phyloP scores from a whole-genome alignment of 2,329 filamentous ascomycete species.

The Ceratocystis huliohia region DNA sequence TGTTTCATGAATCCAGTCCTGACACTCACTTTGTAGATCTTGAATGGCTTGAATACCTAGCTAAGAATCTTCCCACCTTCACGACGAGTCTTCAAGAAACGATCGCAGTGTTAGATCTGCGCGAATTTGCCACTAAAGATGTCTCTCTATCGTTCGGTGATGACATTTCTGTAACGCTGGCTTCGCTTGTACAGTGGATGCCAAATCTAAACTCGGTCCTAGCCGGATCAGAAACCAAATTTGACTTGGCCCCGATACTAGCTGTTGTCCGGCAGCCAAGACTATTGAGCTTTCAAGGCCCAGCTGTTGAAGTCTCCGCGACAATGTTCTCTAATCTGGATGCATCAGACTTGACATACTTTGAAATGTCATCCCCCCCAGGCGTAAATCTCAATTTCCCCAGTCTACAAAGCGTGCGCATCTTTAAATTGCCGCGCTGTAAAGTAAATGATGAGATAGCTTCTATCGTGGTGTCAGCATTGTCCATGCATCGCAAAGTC shows the following conservation, averaged over 20 bases:
- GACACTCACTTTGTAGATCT: constrained; percentile 9
- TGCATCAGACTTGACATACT: constrained; percentile 33
- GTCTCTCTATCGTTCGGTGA: constrained; percentile 6
- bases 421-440: constrained; percentile 39
- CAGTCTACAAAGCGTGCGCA: constrained; percentile 36
- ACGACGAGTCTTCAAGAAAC: constrained; percentile 9
- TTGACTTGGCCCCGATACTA: constrained; percentile 13
- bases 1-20: not conserved
- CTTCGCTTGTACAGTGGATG: constrained; percentile 11
- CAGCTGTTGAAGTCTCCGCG: not conserved
- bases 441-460: constrained; percentile 35
- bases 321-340: constrained; percentile 31
- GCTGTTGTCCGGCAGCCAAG: constrained; percentile 3
- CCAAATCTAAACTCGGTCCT: constrained; percentile 13
- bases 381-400: constrained; percentile 34
- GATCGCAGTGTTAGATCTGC: constrained; percentile 16
- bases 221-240: constrained; percentile 7
- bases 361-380: constrained; percentile 36
- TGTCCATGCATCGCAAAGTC: constrained; percentile 28
- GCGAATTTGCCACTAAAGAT: constrained; percentile 12
- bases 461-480: constrained; percentile 26
- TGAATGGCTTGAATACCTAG: constrained; percentile 10
- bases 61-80: constrained; percentile 7
- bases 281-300: constrained; percentile 1
- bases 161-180: constrained; percentile 4